Evolutionary conservation across 768 basidiomycete species (phyloP), one percentile per base, ranked within the genome.

Genomic region (Amanita phalloides): DNA sequence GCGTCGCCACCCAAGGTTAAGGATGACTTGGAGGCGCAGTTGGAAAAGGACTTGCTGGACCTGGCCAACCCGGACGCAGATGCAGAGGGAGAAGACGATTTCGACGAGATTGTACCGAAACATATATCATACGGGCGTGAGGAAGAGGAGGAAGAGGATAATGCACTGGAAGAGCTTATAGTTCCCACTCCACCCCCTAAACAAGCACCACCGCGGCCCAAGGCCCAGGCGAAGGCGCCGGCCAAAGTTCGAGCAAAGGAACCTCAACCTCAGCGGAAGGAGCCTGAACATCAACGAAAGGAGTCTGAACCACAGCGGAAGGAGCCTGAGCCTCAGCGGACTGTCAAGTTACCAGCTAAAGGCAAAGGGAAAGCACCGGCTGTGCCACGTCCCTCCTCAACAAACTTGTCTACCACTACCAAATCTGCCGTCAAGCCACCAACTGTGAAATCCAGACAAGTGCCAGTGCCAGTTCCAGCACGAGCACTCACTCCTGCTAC

Each of bases 11-110:
- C 53, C 50, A 53, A 32, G 47, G 48, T 7, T 35, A 43, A 53
- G 54, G 55, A 53, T 49, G 51, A 60, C 3, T 36, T 58, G 35
- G 60, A 58, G 25, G 65, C 62, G 14, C 57, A 66, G 49, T 54
- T 64, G 17, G 64, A 67, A 41, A 57, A 55, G 14, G 64, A 62
- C n/a, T 59, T 65, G 4, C 53, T 57, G 9, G 60, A 56, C 47
- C 61, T 54, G 14, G 25, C 51, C 35, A 23, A 52, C 21, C 51
- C 43, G 38, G 58, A 42, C 52, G 56, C 46, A 36, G 65, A 69
- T 28, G 61, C 56, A 48, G 66, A 75, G 17, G 73, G 68, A 28
- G 61, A 57, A 49, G 66, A 75, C 23, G 74, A 76, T 17, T 65
- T 74, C 21, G 71, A 70, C 53, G 69, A 74, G 52, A 60, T 72